phyloP scores from a whole-genome alignment of 2,329 filamentous ascomycete species.

The Trichoderma breve region DNA sequence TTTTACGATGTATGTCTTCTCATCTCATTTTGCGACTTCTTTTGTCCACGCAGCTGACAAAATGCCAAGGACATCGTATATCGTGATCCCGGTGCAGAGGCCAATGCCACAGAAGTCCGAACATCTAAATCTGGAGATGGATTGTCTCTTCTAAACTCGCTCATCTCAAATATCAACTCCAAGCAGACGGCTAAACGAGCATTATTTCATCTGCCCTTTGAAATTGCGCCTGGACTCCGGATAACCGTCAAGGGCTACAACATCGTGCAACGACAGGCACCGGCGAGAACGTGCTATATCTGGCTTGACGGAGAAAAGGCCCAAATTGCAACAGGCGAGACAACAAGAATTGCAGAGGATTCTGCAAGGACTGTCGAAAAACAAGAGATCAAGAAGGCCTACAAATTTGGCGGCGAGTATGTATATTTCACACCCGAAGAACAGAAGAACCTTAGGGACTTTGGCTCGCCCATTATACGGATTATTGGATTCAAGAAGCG shows the following conservation, averaged over 20 bases:
- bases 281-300: conserved; percentile 80
- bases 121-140: conserved; percentile 70
- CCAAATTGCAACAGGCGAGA: conserved; percentile 74
- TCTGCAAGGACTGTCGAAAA: conserved; percentile 75
- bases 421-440: conserved; percentile 85
- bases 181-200: conserved; percentile 83
- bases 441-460: conserved; percentile 71
- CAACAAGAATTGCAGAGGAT: conserved; percentile 73
- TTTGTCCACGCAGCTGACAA: not conserved
- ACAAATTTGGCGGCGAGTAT: conserved; percentile 91
- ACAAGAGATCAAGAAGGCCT: conserved; percentile 81
- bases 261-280: conserved; percentile 77
- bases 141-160: conserved; percentile 71
- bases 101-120: conserved; percentile 52
- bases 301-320: conserved; percentile 84
- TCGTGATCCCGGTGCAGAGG: conserved; percentile 69
- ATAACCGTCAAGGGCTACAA: conserved; percentile 96
- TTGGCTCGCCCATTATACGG: conserved; percentile 78
- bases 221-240: conserved; percentile 77
- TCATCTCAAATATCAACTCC: conserved; percentile 86
- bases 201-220: conserved; percentile 82
- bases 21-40: not conserved
- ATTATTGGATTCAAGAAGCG: conserved; percentile 93
- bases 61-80: conserved; percentile 79
- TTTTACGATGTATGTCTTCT: conserved; percentile 77